Base-by-base conservation (phyloP, 306 rosid species). In the Argentina anserina region DNA sequence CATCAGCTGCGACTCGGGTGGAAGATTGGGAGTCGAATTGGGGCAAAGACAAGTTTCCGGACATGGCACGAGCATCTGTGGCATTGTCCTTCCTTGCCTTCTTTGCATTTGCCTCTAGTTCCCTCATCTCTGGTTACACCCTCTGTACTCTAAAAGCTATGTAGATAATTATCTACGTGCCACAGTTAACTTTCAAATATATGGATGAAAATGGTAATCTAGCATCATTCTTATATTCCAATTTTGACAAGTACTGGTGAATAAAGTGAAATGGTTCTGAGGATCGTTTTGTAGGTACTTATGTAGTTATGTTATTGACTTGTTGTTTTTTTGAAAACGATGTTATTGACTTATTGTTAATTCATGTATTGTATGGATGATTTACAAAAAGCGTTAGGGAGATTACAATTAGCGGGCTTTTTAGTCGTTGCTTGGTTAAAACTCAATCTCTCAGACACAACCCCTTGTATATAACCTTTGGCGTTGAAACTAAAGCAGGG, bases 11-110 rank as follows among this genome's bases (percentile, higher is more conserved):
- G 7, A 91, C 92, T 34, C 79, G 96, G 79, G 82, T 90, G 14
- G 84, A 86, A 72, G 94, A 91, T 46, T 93, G 98, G 97, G 82
- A 82, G 58, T 85, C 90, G 36, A 89, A 91, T 65, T 89, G 98
- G 97, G 98, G 98, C 12, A 46, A 65, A 64, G 98, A 90, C 80
- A 85, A 81, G 84, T 93, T 93, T 74, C 91, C 97, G 0, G 81
- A 79, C 21, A 85, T 91, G 94, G 98, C 91, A 3, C 79, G 69
- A 61, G 87, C 86, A 12, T 85, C 97, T 0, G 90, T 89, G 69
- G 96, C 77, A 43, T 71, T 91, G 75, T 87, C 98, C 67, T 87
- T 89, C 37, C 82, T 82, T 71, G 97, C 97, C 41, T 93, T 89
- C 76, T 76, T 80, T 62, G 84, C 89, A 36, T 84, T 93, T 81